Evolutionary conservation across 2,329 filamentous ascomycete genomes (phyloP), one percentile per base, ranked within the genome.

Genomic region (Arthrinium puccinioides): DNA sequence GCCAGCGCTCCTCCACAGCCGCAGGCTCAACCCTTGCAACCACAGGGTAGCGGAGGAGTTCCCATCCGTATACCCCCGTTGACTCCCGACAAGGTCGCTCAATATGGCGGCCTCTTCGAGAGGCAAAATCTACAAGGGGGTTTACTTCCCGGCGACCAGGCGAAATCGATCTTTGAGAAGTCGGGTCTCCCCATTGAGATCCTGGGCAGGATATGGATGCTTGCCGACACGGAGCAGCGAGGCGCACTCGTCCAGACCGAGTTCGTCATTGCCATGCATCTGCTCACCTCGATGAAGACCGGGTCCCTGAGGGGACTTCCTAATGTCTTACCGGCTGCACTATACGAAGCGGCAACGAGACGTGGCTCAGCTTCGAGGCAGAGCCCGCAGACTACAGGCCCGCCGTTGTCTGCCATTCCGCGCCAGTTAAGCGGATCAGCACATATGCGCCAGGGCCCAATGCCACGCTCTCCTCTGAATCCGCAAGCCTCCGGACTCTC

Each of bases 191-290:
- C 90, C 5, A 96, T 94, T 57, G 88, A 97, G 50, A 75, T 85
- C 9, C 72, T 98, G 21, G 89, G 89, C n/a, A 81, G 84, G 48
- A 96, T 98, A 66, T 98, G 92, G 92, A 88, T 85, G 51, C 73
- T 98, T 43, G 84, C 89, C 16, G 92, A 98, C 58, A 92, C 87
- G 0, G 89, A 96, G 61, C 88, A 95, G 63, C 80, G 89, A 37
- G 92, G 92, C 35, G 80, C 84, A 21, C 72, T 98, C 24, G 84
- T 89, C 40, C 73, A 82, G 50, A 90, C 88, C 11, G 92, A 97
- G 53, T 98, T 98, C 58, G 85, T 95, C 55, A 94, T 98, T 54
- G 92, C 92, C 31, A 98, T 98, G 92, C 92, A 98, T 60, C 70
- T 98, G 43, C 72, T 98, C 44, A 90, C 87, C 11, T 95, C 88